These are phyloP conservation scores for Teratosphaeria pseudoeucalypti DNA, from an alignment of 2,329 filamentous ascomycete species.

Conservation along the genomic window DNA sequence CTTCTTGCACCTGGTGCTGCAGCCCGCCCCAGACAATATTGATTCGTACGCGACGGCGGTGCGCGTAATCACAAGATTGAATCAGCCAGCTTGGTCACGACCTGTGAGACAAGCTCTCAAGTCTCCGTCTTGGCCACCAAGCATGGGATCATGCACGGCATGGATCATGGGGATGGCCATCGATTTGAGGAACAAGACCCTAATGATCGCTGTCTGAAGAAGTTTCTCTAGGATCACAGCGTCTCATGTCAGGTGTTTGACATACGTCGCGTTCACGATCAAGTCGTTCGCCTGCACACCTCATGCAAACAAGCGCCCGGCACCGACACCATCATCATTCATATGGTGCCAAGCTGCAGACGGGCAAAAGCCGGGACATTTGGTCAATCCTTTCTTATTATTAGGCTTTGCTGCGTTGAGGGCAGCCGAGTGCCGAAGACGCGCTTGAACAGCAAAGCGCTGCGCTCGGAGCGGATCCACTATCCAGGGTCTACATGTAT, in stretches of 20 bases:
- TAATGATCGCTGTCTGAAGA: background rate
- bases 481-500: background rate
- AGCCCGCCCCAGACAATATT: background rate
- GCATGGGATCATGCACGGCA: background rate
- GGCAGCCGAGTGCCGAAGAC: background rate
- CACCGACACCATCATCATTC: background rate
- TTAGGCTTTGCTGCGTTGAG: background rate
- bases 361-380: background rate
- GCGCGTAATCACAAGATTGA: background rate
- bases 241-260: background rate
- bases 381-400: background rate
- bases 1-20: background rate
- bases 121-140: background rate
- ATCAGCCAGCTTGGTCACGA: background rate
- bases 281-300: background rate
- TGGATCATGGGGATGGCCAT: background rate
- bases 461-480: background rate
- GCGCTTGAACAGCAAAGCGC: background rate
- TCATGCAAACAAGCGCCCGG: background rate
- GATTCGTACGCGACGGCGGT: background rate
- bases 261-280: background rate
- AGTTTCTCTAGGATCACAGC: background rate
- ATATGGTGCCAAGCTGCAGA: background rate
- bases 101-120: background rate
- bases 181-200: background rate